Evolutionary conservation across 2,329 filamentous ascomycete genomes (phyloP).

Genomic region (Geosmithia morbida): DNA sequence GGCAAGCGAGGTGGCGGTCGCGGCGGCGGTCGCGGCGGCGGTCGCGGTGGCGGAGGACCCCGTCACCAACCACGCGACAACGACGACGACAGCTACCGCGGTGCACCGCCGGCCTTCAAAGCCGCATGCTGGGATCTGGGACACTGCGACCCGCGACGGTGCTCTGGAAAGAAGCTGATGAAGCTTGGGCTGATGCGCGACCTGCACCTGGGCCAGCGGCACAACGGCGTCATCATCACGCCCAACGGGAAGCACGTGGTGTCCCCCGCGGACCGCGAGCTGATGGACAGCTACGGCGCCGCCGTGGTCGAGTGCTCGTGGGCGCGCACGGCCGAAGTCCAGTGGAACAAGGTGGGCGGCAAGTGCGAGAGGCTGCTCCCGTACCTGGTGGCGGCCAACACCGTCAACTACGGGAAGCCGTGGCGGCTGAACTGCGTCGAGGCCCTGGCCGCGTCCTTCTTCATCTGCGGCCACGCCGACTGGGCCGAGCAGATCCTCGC

Average conservation of each 20-base stretch:
- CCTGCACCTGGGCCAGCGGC: constrained; percentile 80
- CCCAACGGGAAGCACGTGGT: constrained; percentile 82
- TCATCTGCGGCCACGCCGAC: constrained; percentile 79
- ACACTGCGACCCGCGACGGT: constrained; percentile 93
- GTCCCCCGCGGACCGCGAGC: constrained; percentile 66
- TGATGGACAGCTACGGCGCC: constrained; percentile 79
- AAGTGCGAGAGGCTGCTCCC: constrained; percentile 83
- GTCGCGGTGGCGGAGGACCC: constrained; percentile 53
- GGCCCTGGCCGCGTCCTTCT: constrained; percentile 82
- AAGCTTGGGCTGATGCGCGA: constrained; percentile 86
- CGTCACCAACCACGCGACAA: constrained; percentile 42
- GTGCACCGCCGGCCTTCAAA: constrained; percentile 52
- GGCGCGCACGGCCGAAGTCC: constrained; percentile 84
- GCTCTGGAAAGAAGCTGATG: constrained; percentile 91
- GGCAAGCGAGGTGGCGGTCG: constrained; percentile 55
- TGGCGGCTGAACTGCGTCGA: constrained; percentile 95
- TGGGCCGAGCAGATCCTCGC: constrained; percentile 78
- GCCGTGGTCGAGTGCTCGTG: constrained; percentile 96
- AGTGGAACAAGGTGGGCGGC: constrained; percentile 81
- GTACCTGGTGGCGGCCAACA: constrained; percentile 92
- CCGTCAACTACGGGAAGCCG: constrained; percentile 92
- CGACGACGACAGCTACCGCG: constrained; percentile 23
- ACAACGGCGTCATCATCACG: constrained; percentile 82
- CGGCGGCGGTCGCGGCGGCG: constrained; percentile 35
- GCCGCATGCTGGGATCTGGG: constrained; percentile 96